These are phyloP conservation scores for Marasmius sp. DNA, from an alignment of 1,284 basidiomycete genomes.

Conservation along the genomic window DNA sequence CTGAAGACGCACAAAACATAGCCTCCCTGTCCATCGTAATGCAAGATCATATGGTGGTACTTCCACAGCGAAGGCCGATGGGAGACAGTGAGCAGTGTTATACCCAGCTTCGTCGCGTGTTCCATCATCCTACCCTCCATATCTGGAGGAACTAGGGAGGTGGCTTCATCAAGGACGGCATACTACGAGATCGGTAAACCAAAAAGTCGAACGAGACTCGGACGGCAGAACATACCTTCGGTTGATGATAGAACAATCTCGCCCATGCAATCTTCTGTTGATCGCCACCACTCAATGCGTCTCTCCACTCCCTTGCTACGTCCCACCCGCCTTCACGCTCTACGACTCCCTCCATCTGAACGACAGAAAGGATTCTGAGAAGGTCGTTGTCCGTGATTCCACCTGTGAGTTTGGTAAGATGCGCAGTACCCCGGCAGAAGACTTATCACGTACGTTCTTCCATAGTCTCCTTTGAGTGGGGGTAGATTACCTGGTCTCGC, in stretches of 20 bases:
- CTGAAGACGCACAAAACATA: conserved; percentile 73
- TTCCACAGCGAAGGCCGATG: conserved; percentile 94
- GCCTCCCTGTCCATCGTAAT: conserved; percentile 83
- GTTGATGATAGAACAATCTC: conserved; percentile 92
- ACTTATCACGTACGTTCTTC: conserved; percentile 52
- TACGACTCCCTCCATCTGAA: conserved; percentile 88
- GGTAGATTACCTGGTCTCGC: conserved; percentile 90
- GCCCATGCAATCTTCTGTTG: conserved; percentile 97
- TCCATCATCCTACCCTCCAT: conserved; percentile 97
- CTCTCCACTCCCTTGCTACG: conserved; percentile 86
- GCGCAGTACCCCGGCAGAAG: background rate
- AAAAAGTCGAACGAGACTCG: background rate
- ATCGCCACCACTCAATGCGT: conserved; percentile 86
- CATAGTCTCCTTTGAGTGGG: conserved; percentile 82
- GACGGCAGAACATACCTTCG: conserved; percentile 60
- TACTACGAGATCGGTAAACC: conserved; percentile 53
- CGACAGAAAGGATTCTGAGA: conserved; percentile 69
- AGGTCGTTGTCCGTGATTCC: conserved; percentile 80
- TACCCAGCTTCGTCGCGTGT: conserved; percentile 83
- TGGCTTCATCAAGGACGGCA: conserved; percentile 96
- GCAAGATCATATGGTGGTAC: conserved; percentile 90
- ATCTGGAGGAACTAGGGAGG: conserved; percentile 89
- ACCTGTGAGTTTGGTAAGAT: conserved; percentile 32
- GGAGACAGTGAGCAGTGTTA: conserved; percentile 89
- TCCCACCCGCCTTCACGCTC: conserved; percentile 98